Evolutionary conservation across 495 filamentous ascomycete genomes (phyloP).

Genomic region (Penicillium egyptiacum): DNA sequence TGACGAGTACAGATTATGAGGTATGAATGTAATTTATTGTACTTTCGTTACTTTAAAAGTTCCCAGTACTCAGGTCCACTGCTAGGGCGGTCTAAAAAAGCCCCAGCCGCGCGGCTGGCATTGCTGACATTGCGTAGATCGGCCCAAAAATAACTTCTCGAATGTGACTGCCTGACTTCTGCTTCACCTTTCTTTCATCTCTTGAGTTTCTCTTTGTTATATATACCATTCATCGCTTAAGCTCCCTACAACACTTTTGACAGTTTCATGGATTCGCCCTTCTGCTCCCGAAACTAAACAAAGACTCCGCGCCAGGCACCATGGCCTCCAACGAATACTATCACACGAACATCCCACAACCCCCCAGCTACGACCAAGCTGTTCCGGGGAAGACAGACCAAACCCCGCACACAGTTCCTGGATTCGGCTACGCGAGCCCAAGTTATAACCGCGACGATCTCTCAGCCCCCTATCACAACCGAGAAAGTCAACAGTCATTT

Average conservation of each 20-base stretch:
- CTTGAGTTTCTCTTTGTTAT: constrained; percentile 4
- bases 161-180: constrained; percentile 26
- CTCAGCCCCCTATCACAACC: constrained; percentile 36
- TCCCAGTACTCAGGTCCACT: no score
- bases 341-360: constrained; percentile 47
- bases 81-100: not conserved
- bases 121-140: constrained; percentile 25
- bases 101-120: constrained; percentile 28
- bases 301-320: constrained; percentile 27
- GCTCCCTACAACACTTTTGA: not conserved
- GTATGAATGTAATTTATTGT: no score
- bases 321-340: constrained; percentile 90
- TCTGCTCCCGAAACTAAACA: constrained; percentile 4
- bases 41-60: no score
- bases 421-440: constrained; percentile 31
- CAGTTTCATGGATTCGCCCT: constrained; percentile 6
- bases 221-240: constrained; percentile 1
- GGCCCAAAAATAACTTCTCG: constrained; percentile 31
- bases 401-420: constrained; percentile 27
- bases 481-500: constrained; percentile 45
- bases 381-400: constrained; percentile 30
- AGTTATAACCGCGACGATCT: constrained; percentile 30
- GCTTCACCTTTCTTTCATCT: constrained; percentile 10
- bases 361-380: constrained; percentile 46
- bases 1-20: no score